Base-by-base conservation (phyloP, 441 rosid species). In the Pelargonium myrrhifolium region DNA sequence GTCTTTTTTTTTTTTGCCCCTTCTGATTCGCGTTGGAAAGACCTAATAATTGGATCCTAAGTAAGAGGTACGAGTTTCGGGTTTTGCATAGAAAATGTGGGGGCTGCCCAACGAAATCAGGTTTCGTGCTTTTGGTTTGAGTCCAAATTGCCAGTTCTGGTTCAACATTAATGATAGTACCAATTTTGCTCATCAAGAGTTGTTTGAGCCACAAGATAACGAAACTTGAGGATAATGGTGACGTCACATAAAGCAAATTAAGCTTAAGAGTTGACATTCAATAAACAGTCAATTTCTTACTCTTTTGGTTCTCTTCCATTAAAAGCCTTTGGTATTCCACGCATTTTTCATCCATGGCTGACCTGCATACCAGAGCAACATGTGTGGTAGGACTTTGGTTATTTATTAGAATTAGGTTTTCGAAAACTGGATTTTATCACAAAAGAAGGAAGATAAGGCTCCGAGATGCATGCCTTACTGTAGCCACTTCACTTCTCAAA, bases 271-370 rank as follows among this genome's bases (percentile, higher is more conserved):
- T 60, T 35, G 40, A 31, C 42, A 66, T 12, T 62, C 24, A 39
- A 22, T 28, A 26, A 72, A 12, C 12, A 64, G 47, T 28, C 10
- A 14, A 63, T 24, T 31, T 65, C 97, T 85, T 84, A 90, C 98
- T 86, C 89, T 89, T 93, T 67, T 80, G 73, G 20, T 76, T 85
- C 79, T 85, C 93, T 87, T 82, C 90, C 75, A 77, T 61, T 62
- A 90, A 77, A 67, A 80, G 83, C 73, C 80, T 86, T 70, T 93
- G 88, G 80, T 78, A 82, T 59, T 78, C 85, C 35, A 76, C 59
- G 72, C 79, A 69, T 68, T 80, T 79, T 40, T 81, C 78, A 45
- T 85, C 88, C 78, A 73, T 79, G 77, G 70, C 62, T 11, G 83
- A 84, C 73, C 96, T 93, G 77, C 75, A 71, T 68, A 53, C 18